Conservation (phyloP, 768 basidiomycete genomes). For the Calocybe gangraenosa region DNA sequence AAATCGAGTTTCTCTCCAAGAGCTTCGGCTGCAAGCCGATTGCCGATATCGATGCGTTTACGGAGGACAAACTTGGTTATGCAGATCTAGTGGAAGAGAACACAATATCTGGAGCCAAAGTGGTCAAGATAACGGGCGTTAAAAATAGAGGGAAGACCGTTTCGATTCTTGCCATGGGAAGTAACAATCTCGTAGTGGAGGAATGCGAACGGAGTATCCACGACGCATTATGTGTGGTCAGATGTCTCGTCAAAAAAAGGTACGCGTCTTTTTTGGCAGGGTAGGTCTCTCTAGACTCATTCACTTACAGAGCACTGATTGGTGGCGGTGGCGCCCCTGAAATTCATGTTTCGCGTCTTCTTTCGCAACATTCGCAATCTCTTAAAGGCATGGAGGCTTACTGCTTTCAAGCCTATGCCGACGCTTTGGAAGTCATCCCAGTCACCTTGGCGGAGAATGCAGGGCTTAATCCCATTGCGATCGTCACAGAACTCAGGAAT, state of each 20-base stretch:
- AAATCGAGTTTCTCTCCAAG: slow-evolving; percentile 95
- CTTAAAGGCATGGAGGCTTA: slow-evolving; percentile 98
- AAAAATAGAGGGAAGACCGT: slow-evolving; percentile 94
- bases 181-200: slow-evolving; percentile 89
- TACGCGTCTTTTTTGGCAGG: slow-evolving; percentile 29
- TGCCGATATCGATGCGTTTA: slow-evolving; percentile 96
- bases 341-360: slow-evolving; percentile 89
- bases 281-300: slow-evolving; percentile 18
- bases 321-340: slow-evolving; percentile 97
- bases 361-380: slow-evolving; percentile 88
- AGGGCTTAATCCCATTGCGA: slow-evolving; percentile 94
- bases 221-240: slow-evolving; percentile 97
- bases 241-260: slow-evolving; percentile 98
- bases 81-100: slow-evolving; percentile 95
- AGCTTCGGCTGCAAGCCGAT: slow-evolving; percentile 94
- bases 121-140: slow-evolving; percentile 91
- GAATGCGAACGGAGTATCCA: slow-evolving; percentile 97
- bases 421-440: slow-evolving; percentile 96
- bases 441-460: slow-evolving; percentile 98
- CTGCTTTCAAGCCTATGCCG: slow-evolving; percentile 98
- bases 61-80: slow-evolving; percentile 95
- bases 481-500: slow-evolving; percentile 97
- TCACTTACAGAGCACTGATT: slow-evolving; percentile 71
- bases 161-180: slow-evolving; percentile 91
- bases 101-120: slow-evolving; percentile 77